Evolutionary conservation across 1,284 basidiomycete genomes (phyloP).

Genomic region (Rhodotorula glutinis): DNA sequence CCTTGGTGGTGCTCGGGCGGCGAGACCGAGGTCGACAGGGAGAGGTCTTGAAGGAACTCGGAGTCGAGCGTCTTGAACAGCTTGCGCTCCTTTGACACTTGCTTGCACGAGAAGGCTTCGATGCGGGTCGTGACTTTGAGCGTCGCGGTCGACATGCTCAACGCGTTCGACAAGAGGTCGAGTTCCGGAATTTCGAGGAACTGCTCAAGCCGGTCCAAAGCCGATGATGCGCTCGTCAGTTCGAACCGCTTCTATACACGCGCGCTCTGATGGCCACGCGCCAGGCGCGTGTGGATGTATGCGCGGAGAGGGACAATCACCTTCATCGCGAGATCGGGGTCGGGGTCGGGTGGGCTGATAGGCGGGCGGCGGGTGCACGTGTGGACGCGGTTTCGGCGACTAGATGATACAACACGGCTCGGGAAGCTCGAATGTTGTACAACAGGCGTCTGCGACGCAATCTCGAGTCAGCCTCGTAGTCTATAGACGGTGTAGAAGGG

Average conservation of each 20-base stretch:
- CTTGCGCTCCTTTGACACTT: slow-evolving; percentile 93
- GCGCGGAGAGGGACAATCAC: not conserved
- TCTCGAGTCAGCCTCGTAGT: too few relatives aligned
- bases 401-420: too few relatives aligned
- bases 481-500: too few relatives aligned
- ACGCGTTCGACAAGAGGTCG: slow-evolving; percentile 44
- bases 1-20: slow-evolving; percentile 54
- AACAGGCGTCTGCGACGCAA: too few relatives aligned
- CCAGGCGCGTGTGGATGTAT: not conserved
- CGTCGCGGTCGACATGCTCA: slow-evolving; percentile 42
- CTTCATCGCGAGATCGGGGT: slow-evolving; percentile 1
- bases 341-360: not conserved
- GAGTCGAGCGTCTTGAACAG: slow-evolving; percentile 88
- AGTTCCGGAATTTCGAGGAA: slow-evolving; percentile 47
- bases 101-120: slow-evolving; percentile 97
- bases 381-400: not conserved
- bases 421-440: too few relatives aligned
- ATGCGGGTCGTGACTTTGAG: slow-evolving; percentile 78
- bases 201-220: slow-evolving; percentile 17
- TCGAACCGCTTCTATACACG: too few relatives aligned
- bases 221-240: too few relatives aligned
- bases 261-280: too few relatives aligned
- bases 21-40: slow-evolving; percentile 65
- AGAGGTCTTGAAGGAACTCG: slow-evolving; percentile 69
- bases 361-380: not conserved